Evolutionary conservation across 1,284 basidiomycete species (phyloP).

Genomic region (Leucoagaricus sp.): DNA sequence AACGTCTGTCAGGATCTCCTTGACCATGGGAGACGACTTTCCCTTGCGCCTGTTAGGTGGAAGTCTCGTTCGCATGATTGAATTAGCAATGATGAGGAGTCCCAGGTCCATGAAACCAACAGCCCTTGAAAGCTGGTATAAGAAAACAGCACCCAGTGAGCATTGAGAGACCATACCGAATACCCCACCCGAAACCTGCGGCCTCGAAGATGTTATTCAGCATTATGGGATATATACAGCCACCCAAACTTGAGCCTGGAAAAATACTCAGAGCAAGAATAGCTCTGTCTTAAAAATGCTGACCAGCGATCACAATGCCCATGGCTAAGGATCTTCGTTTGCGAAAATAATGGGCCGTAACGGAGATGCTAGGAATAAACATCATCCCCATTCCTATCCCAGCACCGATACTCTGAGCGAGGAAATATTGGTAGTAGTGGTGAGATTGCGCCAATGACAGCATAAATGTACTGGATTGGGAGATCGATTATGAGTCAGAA

Average conservation of each 20-base stretch:
- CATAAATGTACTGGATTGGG: slow-evolving; percentile 29
- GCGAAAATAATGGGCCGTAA: slow-evolving; percentile 47
- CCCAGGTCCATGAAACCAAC: slow-evolving; percentile 37
- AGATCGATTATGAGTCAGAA: background rate
- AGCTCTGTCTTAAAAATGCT: background rate
- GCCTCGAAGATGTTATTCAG: slow-evolving; percentile 43
- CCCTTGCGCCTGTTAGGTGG: slow-evolving; percentile 25
- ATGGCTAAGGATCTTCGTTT: slow-evolving; percentile 45
- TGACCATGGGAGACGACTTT: slow-evolving; percentile 23
- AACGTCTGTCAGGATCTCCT: slow-evolving; percentile 31
- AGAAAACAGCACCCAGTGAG: background rate
- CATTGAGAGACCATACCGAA: slow-evolving; percentile 27
- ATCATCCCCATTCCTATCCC: slow-evolving; percentile 49
- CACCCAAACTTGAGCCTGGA: slow-evolving; percentile 42
- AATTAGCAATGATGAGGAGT: slow-evolving; percentile 36
- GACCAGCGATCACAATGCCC: slow-evolving; percentile 40
- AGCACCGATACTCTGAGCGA: slow-evolving; percentile 47
- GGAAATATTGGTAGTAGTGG: slow-evolving; percentile 39
- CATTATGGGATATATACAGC: slow-evolving; percentile 49
- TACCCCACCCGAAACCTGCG: slow-evolving; percentile 40
- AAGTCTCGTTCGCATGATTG: slow-evolving; percentile 39
- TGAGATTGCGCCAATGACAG: slow-evolving; percentile 33
- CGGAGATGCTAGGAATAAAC: slow-evolving; percentile 45
- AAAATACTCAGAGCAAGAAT: background rate
- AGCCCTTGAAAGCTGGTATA: slow-evolving; percentile 26